phyloP scores from a whole-genome alignment of 345 rosid species.

The Hirschfeldia incana region DNA sequence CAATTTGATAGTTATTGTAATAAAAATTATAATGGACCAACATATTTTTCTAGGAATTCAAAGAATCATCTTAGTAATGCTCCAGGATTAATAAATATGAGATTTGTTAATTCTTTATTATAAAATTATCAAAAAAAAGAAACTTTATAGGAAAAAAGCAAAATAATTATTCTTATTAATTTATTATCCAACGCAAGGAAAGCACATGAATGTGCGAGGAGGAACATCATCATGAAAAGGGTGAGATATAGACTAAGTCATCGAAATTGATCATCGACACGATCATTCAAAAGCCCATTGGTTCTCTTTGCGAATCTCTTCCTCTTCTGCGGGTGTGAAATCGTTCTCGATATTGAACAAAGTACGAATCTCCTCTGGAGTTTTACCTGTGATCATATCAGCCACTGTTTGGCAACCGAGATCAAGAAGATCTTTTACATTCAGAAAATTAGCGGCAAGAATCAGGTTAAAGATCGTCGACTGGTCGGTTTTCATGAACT shows the following conservation, averaged over 20 bases:
- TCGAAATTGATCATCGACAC: neutral
- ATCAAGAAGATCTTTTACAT: neutral
- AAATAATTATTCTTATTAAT: neutral
- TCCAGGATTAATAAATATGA: too few species aligned
- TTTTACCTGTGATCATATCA: neutral
- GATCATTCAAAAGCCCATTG: neutral
- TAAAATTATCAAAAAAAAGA: neutral
- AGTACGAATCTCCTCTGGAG: neutral
- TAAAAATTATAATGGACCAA: too few species aligned
- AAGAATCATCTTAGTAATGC: too few species aligned
- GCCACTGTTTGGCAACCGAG: constrained; percentile 5
- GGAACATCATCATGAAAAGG: neutral
- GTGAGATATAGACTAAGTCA: neutral
- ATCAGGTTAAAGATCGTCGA: neutral
- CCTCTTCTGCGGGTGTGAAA: neutral
- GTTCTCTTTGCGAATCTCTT: neutral
- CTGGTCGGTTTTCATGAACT: neutral
- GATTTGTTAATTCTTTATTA: neutral
- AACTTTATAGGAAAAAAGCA: neutral
- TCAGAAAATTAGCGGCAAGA: neutral
- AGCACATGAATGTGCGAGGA: neutral
- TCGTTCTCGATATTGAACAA: neutral
- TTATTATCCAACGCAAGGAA: neutral
- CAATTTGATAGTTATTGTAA: too few species aligned
- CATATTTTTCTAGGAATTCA: too few species aligned